Base-by-base conservation (phyloP, 371 early-diverging fungal genomes). In the Rhizopus delemar region DNA sequence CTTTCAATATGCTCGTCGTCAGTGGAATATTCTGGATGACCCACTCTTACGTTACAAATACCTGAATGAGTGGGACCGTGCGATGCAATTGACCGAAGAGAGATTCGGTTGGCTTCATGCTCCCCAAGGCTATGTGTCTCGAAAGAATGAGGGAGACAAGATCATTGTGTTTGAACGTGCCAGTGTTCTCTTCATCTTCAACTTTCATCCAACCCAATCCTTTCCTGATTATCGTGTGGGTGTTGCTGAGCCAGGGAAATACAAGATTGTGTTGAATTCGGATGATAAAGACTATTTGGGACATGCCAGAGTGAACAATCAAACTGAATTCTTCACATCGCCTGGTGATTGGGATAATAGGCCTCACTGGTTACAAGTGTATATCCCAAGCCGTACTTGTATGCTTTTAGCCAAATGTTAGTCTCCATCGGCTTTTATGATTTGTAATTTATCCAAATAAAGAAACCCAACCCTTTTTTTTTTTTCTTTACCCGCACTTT, bases 1-100 rank as follows among this genome's bases (percentile, higher is more conserved):
- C 56, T 96, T 91, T 81, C 94, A 94, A 69, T 93, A 96, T 71
- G 93, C 93, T 16, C 85, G 96, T 31, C 89, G 96, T 7, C 96
- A 97, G 73, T 95, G 88, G 89, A 91, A 93, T 59, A 81, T 97
- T 41, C 78, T 90, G n/a, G 92, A 93, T 60, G 95, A 97, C 69
- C 31, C 78, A 0, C 62, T 91, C 54, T 77, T 97, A 53, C 84
- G 97, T 12, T 97, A 94, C 86, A 89, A 91, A 75, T 92, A 88
- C 76, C 75, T 97, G 63, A 87, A 93, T 72, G 80, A 85, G 15
- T 97, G 93, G 73, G 97, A 97, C 65, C 62, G 69, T 13, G 91
- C 91, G 5, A 92, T 97, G 91, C 82, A 91, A 57, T 56, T 66
- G 8, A 71, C 90, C 1, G 94, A 94, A 73, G 55, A 68, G 8